Base-by-base conservation (phyloP, 306 rosid species). In the Cucurbita ficifolia region DNA sequence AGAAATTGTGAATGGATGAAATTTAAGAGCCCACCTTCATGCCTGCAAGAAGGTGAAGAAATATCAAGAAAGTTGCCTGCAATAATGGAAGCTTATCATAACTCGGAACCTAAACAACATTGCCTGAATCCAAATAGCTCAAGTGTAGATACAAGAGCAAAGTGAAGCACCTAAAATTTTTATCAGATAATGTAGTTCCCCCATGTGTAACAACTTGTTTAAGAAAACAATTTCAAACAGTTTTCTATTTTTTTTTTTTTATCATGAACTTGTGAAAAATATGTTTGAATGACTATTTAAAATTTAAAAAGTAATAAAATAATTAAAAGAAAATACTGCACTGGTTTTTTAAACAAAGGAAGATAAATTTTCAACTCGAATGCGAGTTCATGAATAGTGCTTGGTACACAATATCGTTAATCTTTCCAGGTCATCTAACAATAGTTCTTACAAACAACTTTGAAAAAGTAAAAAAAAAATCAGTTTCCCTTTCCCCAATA, bases 1-100 rank as follows among this genome's bases (percentile, higher is more conserved):
- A 84, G 81, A 75, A 85, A 77, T 83, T 58, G 84, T 42, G 97
- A 83, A 76, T 64, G 85, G 84, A 91, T 73, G 86, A 95, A 85
- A 17, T 81, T 89, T 62, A 83, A 65, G 77, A 95, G 86, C 64
- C 99, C 97, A 74, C 96, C 97, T 88, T 91, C 97, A 83, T 89
- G 88, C 82, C 99, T 95, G 90, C 76, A 79, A 73, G 69, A 39
- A 57, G 62, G 52, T 10, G 53, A 76, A 73, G 39, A 60, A 6
- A 70, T 40, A 29, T 58, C 8, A 57, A 21, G n/a, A n/a, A 29
- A 2, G 33, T 29, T 29, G 33, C 81, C 97, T 94, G 96, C 87
- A 82, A 57, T 40, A 8, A 76, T 4, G 74, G 35, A 50, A 73
- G 52, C 10, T 73, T 55, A 14, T 73, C 14, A 73, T 16, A 33